Evolutionary conservation across 495 filamentous ascomycete genomes (phyloP).

Genomic region (Tricharina praecox): DNA sequence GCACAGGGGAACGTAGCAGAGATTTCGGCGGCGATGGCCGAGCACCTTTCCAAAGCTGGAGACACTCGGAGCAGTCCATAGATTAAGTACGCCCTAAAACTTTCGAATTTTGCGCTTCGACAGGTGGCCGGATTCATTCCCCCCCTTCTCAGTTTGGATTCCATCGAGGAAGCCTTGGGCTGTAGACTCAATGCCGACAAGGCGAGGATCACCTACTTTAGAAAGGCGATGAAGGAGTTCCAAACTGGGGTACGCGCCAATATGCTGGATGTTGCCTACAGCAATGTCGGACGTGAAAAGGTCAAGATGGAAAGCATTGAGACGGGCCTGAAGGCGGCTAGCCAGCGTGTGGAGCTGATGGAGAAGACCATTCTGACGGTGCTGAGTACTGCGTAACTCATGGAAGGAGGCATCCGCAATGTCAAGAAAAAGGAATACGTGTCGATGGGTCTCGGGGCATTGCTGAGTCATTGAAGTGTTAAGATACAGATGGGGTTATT

Average conservation of each 20-base stretch:
- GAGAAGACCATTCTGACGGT: not conserved
- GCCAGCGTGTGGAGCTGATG: not conserved
- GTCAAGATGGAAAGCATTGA: not conserved
- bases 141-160: too few relatives aligned
- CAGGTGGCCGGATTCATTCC: not conserved
- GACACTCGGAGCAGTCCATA: not conserved
- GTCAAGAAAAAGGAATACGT: not conserved
- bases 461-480: not conserved
- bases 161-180: not conserved
- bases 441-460: not conserved
- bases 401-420: not conserved
- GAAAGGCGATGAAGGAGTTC: not conserved
- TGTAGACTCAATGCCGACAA: not conserved
- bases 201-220: not conserved
- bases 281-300: not conserved
- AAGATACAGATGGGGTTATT: constrained; percentile 13
- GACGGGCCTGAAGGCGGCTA: not conserved
- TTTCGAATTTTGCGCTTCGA: not conserved
- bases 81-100: not conserved
- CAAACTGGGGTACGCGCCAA: too few relatives aligned
- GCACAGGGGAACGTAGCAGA: constrained; percentile 5
- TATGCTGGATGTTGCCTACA: not conserved
- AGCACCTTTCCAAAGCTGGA: not conserved
- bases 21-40: constrained; percentile 6
- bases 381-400: not conserved